A percentile compares a stretch with the other conserved stretches of the same genome.
Conservation (phyloP, 345 rosid species). For the Psidium friedrichsthalianum region DNA sequence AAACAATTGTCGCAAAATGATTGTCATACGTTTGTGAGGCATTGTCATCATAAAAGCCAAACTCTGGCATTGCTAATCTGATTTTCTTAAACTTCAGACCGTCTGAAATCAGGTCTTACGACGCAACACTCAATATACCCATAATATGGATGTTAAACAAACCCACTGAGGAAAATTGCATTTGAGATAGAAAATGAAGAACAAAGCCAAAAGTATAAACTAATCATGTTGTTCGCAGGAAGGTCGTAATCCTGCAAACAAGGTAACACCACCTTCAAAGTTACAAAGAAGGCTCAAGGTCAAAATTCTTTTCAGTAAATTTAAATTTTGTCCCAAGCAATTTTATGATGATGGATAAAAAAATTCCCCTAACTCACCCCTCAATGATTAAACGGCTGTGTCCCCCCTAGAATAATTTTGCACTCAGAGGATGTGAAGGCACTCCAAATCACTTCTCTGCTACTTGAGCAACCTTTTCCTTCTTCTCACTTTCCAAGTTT, state of each 20-base stretch:
- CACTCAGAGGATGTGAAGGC: background rate
- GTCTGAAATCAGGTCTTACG: background rate
- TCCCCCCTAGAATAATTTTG: background rate
- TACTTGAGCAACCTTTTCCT: constrained; percentile 7
- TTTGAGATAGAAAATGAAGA: background rate
- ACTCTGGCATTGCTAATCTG: background rate
- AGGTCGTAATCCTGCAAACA: background rate
- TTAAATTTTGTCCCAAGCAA: background rate
- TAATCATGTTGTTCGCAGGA: background rate
- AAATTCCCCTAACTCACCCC: background rate
- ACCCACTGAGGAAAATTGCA: background rate
- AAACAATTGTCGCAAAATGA: background rate
- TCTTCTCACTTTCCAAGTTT: constrained; percentile 10
- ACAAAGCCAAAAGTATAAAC: background rate
- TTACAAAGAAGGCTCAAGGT: background rate
- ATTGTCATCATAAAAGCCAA: background rate
- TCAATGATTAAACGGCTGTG: background rate
- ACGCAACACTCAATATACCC: background rate
- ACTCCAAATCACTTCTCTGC: constrained; percentile 2
- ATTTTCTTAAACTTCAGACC: background rate
- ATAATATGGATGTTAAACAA: background rate
- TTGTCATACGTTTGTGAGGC: background rate
- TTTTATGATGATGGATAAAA: background rate
- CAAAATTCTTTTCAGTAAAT: background rate
- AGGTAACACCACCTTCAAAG: background rate